A percentile compares a stretch with the other conserved stretches of the same genome.
Conservation (phyloP, 768 basidiomycete genomes). For the Podaxis sp. region DNA sequence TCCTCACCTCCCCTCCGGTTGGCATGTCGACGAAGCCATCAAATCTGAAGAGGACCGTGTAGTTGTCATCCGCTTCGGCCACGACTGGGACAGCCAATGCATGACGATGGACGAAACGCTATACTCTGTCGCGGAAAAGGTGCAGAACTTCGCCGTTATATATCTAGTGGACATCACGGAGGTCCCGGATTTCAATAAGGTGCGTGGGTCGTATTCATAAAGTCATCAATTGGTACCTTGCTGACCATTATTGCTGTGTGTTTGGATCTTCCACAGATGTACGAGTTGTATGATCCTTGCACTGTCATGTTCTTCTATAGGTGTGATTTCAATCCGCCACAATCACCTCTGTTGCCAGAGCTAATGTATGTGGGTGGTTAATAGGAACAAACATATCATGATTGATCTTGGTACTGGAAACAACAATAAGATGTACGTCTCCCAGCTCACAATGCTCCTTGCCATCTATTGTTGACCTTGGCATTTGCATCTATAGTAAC, state of each 20-base stretch:
- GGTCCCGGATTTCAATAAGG: slow-evolving; percentile 99
- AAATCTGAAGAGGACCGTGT: slow-evolving; percentile 96
- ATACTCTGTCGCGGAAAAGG: slow-evolving; percentile 88
- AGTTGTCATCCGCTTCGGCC: slow-evolving; percentile 92
- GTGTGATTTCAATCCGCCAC: slow-evolving; percentile 41
- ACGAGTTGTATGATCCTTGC: slow-evolving; percentile 96
- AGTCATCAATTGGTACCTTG: no score
- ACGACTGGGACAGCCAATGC: slow-evolving; percentile 91
- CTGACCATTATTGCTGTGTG: no score
- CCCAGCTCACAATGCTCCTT: not conserved
- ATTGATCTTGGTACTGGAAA: slow-evolving; percentile 99
- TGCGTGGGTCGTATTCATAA: slow-evolving; percentile 28
- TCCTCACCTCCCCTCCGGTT: slow-evolving; percentile 86
- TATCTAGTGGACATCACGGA: slow-evolving; percentile 94
- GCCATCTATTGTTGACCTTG: slow-evolving; percentile 13
- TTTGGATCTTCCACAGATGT: slow-evolving; percentile 67
- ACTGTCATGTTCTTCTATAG: slow-evolving; percentile 99
- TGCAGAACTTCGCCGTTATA: slow-evolving; percentile 98
- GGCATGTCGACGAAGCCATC: slow-evolving; percentile 99
- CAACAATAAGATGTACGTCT: slow-evolving; percentile 94
- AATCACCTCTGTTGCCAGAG: slow-evolving; percentile 8
- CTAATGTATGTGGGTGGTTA: not conserved
- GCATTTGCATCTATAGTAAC: slow-evolving; percentile 55
- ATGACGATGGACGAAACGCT: slow-evolving; percentile 99
- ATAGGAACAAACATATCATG: slow-evolving; percentile 98